Conservation (phyloP, 2,329 filamentous ascomycete genomes). For the Penicillium sp. region DNA sequence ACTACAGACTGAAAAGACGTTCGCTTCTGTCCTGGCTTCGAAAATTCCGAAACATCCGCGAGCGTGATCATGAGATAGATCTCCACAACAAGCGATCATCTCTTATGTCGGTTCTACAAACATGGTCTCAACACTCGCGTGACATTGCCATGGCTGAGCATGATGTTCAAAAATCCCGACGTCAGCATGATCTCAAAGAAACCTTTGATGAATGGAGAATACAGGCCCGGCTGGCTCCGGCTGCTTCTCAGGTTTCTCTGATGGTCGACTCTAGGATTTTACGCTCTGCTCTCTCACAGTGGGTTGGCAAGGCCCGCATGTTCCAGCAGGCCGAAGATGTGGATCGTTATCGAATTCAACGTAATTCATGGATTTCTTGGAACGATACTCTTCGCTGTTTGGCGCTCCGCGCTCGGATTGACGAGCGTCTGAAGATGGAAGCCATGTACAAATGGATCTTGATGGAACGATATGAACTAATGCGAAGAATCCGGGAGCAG, state of each 20-base stretch:
- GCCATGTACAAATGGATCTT: conserved; percentile 64
- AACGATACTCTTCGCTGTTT: conserved; percentile 61
- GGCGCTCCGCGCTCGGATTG: conserved; percentile 54
- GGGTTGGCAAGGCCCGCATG: conserved; percentile 50
- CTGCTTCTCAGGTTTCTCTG: conserved; percentile 44
- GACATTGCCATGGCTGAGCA: conserved; percentile 29
- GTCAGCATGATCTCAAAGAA: conserved; percentile 37
- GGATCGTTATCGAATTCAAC: conserved; percentile 55
- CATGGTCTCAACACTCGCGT: conserved; percentile 37
- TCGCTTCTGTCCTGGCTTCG: conserved; percentile 45
- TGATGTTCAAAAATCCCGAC: conserved; percentile 33
- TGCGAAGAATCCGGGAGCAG: conserved; percentile 43
- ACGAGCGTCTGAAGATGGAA: conserved; percentile 58
- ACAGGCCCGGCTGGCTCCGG: conserved; percentile 45
- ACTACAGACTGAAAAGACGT: conserved; percentile 42
- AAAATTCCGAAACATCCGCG: conserved; percentile 40
- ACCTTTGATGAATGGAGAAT: conserved; percentile 45
- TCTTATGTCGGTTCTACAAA: conserved; percentile 32
- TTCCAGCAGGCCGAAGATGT: conserved; percentile 52
- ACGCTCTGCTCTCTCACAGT: conserved; percentile 50
- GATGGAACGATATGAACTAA: conserved; percentile 46
- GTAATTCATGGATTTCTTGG: conserved; percentile 62
- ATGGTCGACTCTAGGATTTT: conserved; percentile 50
- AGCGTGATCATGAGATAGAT: conserved; percentile 43
- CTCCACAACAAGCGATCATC: conserved; percentile 29